Evolutionary conservation across 805 yeast species (phyloP).

Genomic region (Starmerella potacharoeniae): DNA sequence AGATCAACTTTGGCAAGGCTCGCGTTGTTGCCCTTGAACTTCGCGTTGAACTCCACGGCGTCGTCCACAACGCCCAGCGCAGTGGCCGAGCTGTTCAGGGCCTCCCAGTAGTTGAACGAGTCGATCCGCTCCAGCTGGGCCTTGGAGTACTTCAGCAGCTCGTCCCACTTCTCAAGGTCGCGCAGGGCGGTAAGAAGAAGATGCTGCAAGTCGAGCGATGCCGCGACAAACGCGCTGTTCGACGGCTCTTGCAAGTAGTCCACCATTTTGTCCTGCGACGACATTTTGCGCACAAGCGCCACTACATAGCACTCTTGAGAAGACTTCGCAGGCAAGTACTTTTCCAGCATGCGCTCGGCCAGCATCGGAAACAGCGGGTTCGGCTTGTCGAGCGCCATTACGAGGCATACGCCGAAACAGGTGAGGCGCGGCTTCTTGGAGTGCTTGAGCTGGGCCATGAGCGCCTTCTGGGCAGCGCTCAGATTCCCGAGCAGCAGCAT

Average conservation of each 20-base stretch:
- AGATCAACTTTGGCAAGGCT: slow-evolving; percentile 43
- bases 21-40: slow-evolving; percentile 42
- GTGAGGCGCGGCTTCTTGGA: slow-evolving; percentile 18
- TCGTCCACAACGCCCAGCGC: slow-evolving; percentile 30
- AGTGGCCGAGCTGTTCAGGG: slow-evolving; percentile 37
- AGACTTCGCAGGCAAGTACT: slow-evolving; percentile 39
- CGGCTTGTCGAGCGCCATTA: slow-evolving; percentile 35
- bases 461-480: slow-evolving; percentile 20
- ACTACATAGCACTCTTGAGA: slow-evolving; percentile 60
- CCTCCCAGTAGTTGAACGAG: slow-evolving; percentile 69
- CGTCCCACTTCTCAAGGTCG: slow-evolving; percentile 34
- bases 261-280: slow-evolving; percentile 31
- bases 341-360: slow-evolving; percentile 46
- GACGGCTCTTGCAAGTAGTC: slow-evolving; percentile 22
- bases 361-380: slow-evolving; percentile 49
- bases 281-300: slow-evolving; percentile 38
- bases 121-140: slow-evolving; percentile 44
- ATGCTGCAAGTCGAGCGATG: slow-evolving; percentile 53
- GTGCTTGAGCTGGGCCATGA: slow-evolving; percentile 22
- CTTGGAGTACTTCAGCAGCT: slow-evolving; percentile 34
- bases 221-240: slow-evolving; percentile 18
- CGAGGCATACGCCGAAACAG: slow-evolving; percentile 32
- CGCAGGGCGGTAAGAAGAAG: slow-evolving; percentile 35
- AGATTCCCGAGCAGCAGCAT: slow-evolving; percentile 17
- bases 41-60: slow-evolving; percentile 27